Percentiles rank a stretch among this genome's conserved stretches.
These are phyloP conservation scores for Thermochaetoides thermophila DNA, from an alignment of 495 filamentous ascomycete genomes.

Conservation along the genomic window DNA sequence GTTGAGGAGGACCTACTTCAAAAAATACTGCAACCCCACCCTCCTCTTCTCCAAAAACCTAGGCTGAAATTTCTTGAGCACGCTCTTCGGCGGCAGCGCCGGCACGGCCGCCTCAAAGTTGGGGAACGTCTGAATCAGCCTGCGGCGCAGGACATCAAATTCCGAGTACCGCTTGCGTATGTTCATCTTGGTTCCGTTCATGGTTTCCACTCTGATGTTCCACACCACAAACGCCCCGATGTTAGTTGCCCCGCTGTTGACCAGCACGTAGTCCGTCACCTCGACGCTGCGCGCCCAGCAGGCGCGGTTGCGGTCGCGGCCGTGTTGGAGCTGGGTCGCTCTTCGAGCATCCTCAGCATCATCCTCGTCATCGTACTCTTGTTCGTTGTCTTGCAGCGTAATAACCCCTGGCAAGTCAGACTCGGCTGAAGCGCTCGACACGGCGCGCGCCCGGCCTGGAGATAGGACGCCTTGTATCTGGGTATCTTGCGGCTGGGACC, in stretches of 20 bases:
- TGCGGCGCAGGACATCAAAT: conserved; percentile 36
- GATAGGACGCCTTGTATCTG: too few species aligned
- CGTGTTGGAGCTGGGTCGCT: conserved; percentile 12
- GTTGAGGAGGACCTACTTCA: conserved; percentile 27
- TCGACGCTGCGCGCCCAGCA: conserved; percentile 43
- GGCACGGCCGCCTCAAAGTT: conserved; percentile 40
- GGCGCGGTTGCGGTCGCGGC: conserved; percentile 32
- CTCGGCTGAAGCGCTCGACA: conserved; percentile 31
- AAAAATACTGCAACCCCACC: conserved; percentile 39
- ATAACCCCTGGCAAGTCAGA: conserved; percentile 34
- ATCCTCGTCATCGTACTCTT: conserved; percentile 20
- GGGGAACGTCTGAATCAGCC: conserved; percentile 38
- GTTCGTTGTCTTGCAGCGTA: conserved; percentile 38
- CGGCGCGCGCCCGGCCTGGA: too few species aligned
- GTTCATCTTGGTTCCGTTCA: conserved; percentile 36
- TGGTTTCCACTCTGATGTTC: conserved; percentile 40
- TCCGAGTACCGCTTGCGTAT: conserved; percentile 46
- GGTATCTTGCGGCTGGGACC: too few species aligned
- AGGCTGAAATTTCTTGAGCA: conserved; percentile 37
- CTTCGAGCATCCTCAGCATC: conserved; percentile 1
- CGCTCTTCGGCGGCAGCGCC: conserved; percentile 38
- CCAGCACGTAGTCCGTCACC: conserved; percentile 34
- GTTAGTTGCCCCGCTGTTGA: conserved; percentile 35
- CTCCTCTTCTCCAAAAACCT: conserved; percentile 38
- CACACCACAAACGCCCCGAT: conserved; percentile 44